Evolutionary conservation across 768 basidiomycete species (phyloP).

Genomic region (Suillus fuscotomentosus): DNA sequence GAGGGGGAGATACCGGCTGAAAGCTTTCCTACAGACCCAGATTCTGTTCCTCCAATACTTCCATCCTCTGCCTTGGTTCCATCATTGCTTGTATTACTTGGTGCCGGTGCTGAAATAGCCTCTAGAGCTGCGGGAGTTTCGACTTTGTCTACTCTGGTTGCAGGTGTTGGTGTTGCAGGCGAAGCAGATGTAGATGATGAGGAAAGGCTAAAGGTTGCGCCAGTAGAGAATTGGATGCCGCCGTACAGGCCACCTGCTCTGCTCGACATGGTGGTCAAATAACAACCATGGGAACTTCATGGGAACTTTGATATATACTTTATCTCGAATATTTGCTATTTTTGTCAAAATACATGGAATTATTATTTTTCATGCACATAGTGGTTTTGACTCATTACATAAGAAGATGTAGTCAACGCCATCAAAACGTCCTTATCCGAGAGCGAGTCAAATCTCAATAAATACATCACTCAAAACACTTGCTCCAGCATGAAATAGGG

Average conservation of each 20-base stretch:
- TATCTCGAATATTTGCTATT: not conserved
- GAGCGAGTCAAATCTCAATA: no score
- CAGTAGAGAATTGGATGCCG: constrained; percentile 81
- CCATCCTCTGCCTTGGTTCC: constrained; percentile 25
- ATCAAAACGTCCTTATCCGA: no score
- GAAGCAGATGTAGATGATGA: constrained; percentile 39
- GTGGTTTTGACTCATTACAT: not conserved
- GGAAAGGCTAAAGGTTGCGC: constrained; percentile 49
- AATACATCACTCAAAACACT: no score
- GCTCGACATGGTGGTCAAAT: constrained; percentile 56
- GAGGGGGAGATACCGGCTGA: constrained; percentile 56
- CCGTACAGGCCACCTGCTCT: constrained; percentile 85
- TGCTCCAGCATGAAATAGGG: no score
- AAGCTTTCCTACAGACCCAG: constrained; percentile 40
- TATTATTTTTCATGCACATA: not conserved
- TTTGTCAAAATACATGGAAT: not conserved
- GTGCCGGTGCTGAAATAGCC: constrained; percentile 19
- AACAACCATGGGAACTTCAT: constrained; percentile 1
- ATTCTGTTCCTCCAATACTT: constrained; percentile 16
- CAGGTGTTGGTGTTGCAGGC: constrained; percentile 19
- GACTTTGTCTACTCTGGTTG: constrained; percentile 17
- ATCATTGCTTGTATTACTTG: constrained; percentile 25
- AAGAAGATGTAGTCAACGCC: no score
- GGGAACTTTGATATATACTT: not conserved
- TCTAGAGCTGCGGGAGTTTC: constrained; percentile 18